These are phyloP conservation scores for Onygenales sp. DNA, from an alignment of 2,329 filamentous ascomycete genomes.

Conservation along the genomic window DNA sequence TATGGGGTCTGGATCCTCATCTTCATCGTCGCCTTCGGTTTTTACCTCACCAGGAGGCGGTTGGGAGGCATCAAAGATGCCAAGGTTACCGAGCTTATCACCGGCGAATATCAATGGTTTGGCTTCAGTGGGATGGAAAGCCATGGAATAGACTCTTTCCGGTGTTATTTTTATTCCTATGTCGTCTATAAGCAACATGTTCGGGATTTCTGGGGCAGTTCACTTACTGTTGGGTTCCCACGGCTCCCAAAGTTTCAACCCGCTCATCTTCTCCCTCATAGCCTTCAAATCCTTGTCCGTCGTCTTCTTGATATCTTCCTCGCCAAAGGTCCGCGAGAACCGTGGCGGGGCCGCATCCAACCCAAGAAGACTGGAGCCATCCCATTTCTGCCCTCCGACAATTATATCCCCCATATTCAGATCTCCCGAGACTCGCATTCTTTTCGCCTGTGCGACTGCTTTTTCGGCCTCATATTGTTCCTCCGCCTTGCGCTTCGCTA, in stretches of 20 bases:
- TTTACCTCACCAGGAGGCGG: conserved; percentile 42
- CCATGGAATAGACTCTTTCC: conserved; percentile 75
- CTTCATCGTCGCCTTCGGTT: conserved; percentile 54
- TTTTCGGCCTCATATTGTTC: conserved; percentile 50
- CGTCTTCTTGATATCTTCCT: conserved; percentile 73
- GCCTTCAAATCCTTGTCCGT: conserved; percentile 65
- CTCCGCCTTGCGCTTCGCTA: conserved; percentile 59
- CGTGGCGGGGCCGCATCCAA: conserved; percentile 62
- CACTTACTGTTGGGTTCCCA: conserved; percentile 67
- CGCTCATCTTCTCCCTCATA: conserved; percentile 66
- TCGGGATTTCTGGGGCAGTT: neutral
- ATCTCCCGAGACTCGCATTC: conserved; percentile 55
- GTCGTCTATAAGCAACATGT: conserved; percentile 2
- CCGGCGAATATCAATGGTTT: conserved; percentile 89
- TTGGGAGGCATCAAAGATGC: conserved; percentile 83
- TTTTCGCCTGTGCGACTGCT: conserved; percentile 51
- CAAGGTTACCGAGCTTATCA: conserved; percentile 85
- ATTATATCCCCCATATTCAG: conserved; percentile 67
- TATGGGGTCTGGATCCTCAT: conserved; percentile 58
- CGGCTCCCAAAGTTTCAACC: conserved; percentile 68
- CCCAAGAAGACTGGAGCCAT: conserved; percentile 54
- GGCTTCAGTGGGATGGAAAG: conserved; percentile 76
- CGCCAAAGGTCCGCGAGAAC: conserved; percentile 73
- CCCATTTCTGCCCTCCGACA: conserved; percentile 70
- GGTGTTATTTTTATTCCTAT: conserved; percentile 84